Base-by-base conservation (phyloP, 2,329 filamentous ascomycete species). In the Aspergillus bombycis region DNA sequence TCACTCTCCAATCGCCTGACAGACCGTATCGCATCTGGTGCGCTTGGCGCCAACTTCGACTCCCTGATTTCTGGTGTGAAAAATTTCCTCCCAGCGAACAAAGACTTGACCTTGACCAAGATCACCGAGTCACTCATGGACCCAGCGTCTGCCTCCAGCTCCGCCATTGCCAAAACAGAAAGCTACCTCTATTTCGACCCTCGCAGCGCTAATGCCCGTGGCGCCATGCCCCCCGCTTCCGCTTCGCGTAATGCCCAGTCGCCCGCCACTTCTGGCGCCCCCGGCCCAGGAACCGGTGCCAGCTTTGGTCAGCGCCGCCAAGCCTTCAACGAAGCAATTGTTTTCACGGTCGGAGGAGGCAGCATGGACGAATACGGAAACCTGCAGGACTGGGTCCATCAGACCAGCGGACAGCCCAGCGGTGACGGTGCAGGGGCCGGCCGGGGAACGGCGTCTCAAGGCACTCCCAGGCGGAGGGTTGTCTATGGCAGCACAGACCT, bases 321-420 rank as follows among this genome's bases (percentile, higher is more conserved):
- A 73, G 93, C 92, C 0, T 97, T 94, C 78, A 91, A 88, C 56
- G 94, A 97, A 73, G 92, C 93, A 1, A 90, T 97, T 60, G 92
- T 97, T n/a, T 97, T 97, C 75, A 94, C 92, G 0, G 93, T 96
- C 3, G 95, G 95, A 4, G 95, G 96, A 54, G 95, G 95, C 48
- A 97, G 93, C 75, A 98, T 99, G 92, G 95, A 99, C 71, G 95
- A 99, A 77, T 99, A 98, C 76, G 94, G 94, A 23, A 99, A 99
- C 78, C 77, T 99, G 75, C 93, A 97, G 76, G 95, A 98, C 75
- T 99, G 95, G 95, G 93, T 94, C 6, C 88, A 88, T 77, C 86
- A 94, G 68, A 93, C 92, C 4, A 84, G 80, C 57, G 82, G 81
- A 46, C 78, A 76, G 55, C 83, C 84, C 55, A 88, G 88, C 16